A percentile compares a stretch with the other conserved stretches of the same genome.
Evolutionary conservation across 2,329 filamentous ascomycete genomes (phyloP).

Genomic region (Dryadomyces quercus-mongolicae): DNA sequence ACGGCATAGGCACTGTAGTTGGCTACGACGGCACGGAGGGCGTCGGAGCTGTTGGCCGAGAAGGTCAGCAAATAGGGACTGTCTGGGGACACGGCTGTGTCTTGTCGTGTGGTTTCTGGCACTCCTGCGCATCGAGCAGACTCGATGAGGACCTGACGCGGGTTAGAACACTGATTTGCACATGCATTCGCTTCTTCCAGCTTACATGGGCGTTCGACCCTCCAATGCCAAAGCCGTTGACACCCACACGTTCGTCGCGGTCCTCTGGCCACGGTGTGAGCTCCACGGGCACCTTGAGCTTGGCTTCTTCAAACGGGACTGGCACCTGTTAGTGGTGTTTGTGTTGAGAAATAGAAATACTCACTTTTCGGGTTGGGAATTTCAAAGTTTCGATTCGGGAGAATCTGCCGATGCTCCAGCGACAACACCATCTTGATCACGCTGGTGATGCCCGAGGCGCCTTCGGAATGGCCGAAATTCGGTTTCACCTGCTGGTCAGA

Average conservation of each 20-base stretch:
- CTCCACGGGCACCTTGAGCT: conserved; percentile 18
- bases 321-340: neutral
- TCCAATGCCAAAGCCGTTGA: conserved; percentile 25
- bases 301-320: conserved; percentile 15
- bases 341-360: neutral
- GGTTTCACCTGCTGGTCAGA: neutral
- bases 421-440: conserved; percentile 17
- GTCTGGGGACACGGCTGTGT: neutral
- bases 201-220: conserved; percentile 23
- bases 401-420: conserved; percentile 17
- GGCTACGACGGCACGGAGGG: neutral
- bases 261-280: conserved; percentile 19
- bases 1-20: neutral
- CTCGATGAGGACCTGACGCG: neutral
- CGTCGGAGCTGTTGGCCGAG: neutral
- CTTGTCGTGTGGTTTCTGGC: neutral
- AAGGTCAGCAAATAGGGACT: neutral
- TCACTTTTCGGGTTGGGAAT: conserved; percentile 17
- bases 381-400: conserved; percentile 25
- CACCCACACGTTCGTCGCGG: conserved; percentile 14
- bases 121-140: neutral
- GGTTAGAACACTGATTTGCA: neutral
- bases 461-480: neutral
- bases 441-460: neutral
- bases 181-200: neutral